phyloP scores from a whole-genome alignment of 1,284 basidiomycete genomes.

The Anthracocystis setariae region DNA sequence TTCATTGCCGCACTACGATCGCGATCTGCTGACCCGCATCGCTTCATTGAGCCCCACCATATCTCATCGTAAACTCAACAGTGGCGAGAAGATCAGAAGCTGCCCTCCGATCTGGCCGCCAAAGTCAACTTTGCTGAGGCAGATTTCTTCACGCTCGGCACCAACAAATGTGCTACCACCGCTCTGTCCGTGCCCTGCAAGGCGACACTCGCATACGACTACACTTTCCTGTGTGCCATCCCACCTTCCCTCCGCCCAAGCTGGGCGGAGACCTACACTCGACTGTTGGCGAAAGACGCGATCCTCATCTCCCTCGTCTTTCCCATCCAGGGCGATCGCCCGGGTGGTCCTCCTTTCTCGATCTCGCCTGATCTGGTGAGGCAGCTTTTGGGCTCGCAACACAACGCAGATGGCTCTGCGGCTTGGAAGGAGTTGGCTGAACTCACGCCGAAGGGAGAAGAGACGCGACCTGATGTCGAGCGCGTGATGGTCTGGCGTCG shows the following conservation, averaged over 20 bases:
- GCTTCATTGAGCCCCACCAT: neutral
- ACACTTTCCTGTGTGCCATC: slow-evolving; percentile 59
- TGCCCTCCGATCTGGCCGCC: slow-evolving; percentile 5
- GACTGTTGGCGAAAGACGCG: slow-evolving; percentile 38
- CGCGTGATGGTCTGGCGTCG: slow-evolving; percentile 54
- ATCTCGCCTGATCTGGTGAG: slow-evolving; percentile 46
- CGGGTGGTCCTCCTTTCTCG: slow-evolving; percentile 52
- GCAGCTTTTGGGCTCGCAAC: slow-evolving; percentile 23
- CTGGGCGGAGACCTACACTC: slow-evolving; percentile 56
- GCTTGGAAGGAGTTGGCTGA: slow-evolving; percentile 46
- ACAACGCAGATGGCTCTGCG: slow-evolving; percentile 17
- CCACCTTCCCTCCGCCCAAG: slow-evolving; percentile 39
- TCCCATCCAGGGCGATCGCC: slow-evolving; percentile 55
- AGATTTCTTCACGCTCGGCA: slow-evolving; percentile 51
- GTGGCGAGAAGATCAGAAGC: slow-evolving; percentile 42
- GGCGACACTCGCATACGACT: slow-evolving; percentile 49
- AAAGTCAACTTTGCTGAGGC: slow-evolving; percentile 40
- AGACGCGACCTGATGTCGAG: slow-evolving; percentile 40
- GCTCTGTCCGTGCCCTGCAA: slow-evolving; percentile 23
- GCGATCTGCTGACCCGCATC: neutral
- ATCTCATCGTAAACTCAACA: slow-evolving; percentile 1
- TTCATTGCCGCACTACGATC: no score
- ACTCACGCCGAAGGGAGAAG: slow-evolving; percentile 34
- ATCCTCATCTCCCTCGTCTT: slow-evolving; percentile 51
- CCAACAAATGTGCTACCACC: slow-evolving; percentile 6